phyloP scores from a whole-genome alignment of 345 rosid species.

The Eucalyptus marginata region DNA sequence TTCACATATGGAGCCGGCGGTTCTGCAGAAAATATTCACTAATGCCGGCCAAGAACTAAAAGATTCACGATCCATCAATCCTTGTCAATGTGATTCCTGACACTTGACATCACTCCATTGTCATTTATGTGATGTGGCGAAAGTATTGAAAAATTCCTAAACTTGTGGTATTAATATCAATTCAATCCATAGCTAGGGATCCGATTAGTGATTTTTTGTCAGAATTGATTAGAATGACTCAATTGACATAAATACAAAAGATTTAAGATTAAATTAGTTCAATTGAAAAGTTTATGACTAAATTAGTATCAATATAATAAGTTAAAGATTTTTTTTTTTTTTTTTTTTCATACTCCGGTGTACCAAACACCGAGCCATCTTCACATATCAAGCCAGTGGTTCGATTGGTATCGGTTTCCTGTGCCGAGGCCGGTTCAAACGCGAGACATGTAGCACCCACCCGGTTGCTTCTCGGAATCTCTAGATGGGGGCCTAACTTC shows the following conservation, averaged over 20 bases:
- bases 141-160: accelerated
- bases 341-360: accelerated
- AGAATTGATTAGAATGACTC: too few species aligned
- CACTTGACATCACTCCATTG: too few species aligned
- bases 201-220: accelerated
- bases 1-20: not conserved
- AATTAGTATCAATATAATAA: accelerated
- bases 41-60: too few species aligned
- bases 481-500: not conserved
- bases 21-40: too few species aligned
- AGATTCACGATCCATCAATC: not conserved
- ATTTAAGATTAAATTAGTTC: too few species aligned
- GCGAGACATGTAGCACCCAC: not conserved
- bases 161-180: too few species aligned
- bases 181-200: too few species aligned
- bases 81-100: too few species aligned
- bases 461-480: not conserved
- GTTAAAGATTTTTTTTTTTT: accelerated
- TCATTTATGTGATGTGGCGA: accelerated
- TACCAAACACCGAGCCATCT: not conserved
- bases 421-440: not conserved
- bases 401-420: not conserved
- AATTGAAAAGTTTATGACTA: too few species aligned
- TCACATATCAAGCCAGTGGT: not conserved
- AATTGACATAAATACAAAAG: too few species aligned